Evolutionary conservation across 1,284 basidiomycete species (phyloP), one percentile per base, ranked within the genome.

Genomic region (Papiliotrema laurentii): DNA sequence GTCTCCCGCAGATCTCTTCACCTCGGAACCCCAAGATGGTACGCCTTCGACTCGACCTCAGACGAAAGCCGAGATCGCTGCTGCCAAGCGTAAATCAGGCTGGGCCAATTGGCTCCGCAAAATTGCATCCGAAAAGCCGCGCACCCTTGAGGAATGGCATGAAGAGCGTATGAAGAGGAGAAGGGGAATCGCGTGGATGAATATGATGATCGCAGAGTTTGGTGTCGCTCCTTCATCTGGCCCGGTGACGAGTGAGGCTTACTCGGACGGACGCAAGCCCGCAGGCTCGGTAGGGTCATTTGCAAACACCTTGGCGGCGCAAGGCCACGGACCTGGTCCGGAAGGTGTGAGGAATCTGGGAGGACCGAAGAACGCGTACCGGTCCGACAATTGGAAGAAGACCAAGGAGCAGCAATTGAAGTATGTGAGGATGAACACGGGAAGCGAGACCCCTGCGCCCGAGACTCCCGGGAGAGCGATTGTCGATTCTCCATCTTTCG

Each of bases 101-200:
- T 59, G 57, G 57, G 47, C 51, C 9, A 52, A 51, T 18, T 59
- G 57, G 57, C 43, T 59, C 2, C 40, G 48, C 14, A 53, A 54
- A 31, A 51, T 56, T 30, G 57, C 57, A 2, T 49, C 47, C 6
- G 54, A 59, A 31, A 49, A 53, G n/a, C 22, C 51, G 7, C 42
- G 57, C 11, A 59, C 57, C 13, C 21, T 50, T 16, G 51, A 53
- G 36, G 43, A 56, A 34, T 59, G 57, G 57, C 41, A 59, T 27
- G 51, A 56, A 25, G 46, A 51, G 31, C 39, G 51, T 11, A 53
- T 54, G 21, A 47, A 53, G 39, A 24, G 54, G n/a, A 42, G 57
- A 28, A 33, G 51, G 36, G 57, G 57, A 7, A 54, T 49, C n/a
- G 50, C 37, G 3, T 59, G 57, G 57, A 56, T 56, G 57, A 45